Conservation (phyloP, 306 rosid genomes). For the Quercus bicolor region DNA sequence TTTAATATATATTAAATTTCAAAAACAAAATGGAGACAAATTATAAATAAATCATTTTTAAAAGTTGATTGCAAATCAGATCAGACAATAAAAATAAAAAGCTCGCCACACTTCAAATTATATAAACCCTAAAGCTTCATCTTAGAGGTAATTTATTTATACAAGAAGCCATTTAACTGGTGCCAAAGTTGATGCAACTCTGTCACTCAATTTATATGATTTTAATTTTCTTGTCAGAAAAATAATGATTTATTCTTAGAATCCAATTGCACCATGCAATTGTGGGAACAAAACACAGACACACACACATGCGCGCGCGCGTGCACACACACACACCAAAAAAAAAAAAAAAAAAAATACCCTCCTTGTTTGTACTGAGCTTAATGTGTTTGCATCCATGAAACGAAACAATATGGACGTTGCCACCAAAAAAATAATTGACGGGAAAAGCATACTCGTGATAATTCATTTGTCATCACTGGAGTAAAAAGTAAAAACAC, state of each 20-base stretch:
- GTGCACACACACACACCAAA: too few species aligned
- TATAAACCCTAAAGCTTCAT: not conserved
- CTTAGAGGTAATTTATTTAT: not conserved
- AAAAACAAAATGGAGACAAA: not conserved
- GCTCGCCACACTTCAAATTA: not conserved
- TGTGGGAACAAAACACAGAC: not conserved
- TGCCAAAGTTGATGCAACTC: slow-evolving; percentile 7
- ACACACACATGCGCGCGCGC: too few species aligned
- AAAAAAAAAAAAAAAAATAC: not conserved
- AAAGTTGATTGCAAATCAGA: not conserved
- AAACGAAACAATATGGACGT: too few species aligned
- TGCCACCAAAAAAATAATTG: too few species aligned
- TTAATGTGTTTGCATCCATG: too few species aligned
- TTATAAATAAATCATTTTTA: not conserved
- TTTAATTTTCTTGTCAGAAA: not conserved
- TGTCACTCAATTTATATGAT: not conserved
- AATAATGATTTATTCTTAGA: not conserved
- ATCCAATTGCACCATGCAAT: not conserved
- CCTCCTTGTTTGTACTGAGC: too few species aligned
- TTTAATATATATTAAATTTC: not conserved
- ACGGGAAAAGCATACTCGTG: too few species aligned
- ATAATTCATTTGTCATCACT: too few species aligned
- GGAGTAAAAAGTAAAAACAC: too few species aligned
- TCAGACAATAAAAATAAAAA: not conserved
- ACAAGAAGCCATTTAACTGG: not conserved